These are phyloP conservation scores for Backusella australiensis DNA, from an alignment of 192 early-diverging fungal genomes.

Conservation along the genomic window DNA sequence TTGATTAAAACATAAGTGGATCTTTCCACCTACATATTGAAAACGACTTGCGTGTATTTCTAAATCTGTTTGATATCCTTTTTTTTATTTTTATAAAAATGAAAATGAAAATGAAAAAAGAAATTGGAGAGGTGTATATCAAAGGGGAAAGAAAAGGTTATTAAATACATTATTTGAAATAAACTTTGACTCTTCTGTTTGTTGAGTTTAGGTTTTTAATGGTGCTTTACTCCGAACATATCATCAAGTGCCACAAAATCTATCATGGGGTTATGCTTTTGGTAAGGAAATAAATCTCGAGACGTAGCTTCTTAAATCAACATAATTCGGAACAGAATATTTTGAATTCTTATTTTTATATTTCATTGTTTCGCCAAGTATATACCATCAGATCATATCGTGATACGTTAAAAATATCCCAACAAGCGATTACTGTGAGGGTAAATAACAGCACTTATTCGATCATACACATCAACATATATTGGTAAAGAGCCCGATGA, in stretches of 20 bases:
- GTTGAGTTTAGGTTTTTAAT: neutral
- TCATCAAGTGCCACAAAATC: neutral
- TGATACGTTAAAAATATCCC: neutral
- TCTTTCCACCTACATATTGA: neutral
- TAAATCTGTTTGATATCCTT: neutral
- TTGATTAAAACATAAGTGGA: neutral
- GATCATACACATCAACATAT: neutral
- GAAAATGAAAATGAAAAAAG: neutral
- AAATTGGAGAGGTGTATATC: neutral
- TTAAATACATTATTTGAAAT: neutral
- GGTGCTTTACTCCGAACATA: neutral
- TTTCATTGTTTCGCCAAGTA: neutral
- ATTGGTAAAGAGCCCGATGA: neutral
- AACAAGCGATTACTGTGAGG: neutral
- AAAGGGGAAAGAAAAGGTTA: neutral
- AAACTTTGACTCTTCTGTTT: neutral
- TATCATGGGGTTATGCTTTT: neutral
- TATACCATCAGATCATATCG: neutral
- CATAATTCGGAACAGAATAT: neutral
- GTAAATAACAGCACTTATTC: neutral
- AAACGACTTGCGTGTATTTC: neutral
- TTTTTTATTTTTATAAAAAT: neutral
- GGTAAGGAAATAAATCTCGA: neutral
- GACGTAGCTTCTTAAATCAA: neutral
- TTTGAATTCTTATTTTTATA: neutral